Evolutionary conservation across 768 basidiomycete species (phyloP), one percentile per base, ranked within the genome.

Genomic region (Fomitopsis serialis): DNA sequence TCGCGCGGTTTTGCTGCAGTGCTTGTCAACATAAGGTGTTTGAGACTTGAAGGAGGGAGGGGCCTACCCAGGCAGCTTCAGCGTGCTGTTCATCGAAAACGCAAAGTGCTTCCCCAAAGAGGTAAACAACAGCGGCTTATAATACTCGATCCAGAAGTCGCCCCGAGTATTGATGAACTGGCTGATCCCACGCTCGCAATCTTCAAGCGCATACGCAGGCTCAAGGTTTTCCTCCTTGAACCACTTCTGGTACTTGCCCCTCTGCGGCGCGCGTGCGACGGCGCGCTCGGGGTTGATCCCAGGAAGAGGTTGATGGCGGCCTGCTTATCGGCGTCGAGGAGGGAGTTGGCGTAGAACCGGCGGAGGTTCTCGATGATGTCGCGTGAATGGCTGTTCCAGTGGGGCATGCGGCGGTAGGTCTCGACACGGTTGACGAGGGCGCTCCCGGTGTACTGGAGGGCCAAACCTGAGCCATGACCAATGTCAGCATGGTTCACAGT

Each of bases 291-390:
- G 52, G 51, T 81, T 75, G 2, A 92, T 78, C 94, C 91, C 2
- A 98, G 82, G 69, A 98, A 98, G n/a, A 98, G 79, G 69, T 99
- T 94, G 66, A 98, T 99, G 6, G 96, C 95, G 9, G 88, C 79
- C 70, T 99, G 97, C 68, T 98, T 98, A 71, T 98, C 97, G 6
- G 91, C 92, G 64, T 99, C 96, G 2, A 96, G 78, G 43, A 98
- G 74, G 7, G 91, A 92, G 63, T 99, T 99, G 9, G 93, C 87
- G 66, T 98, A 98, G 66, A 96, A 97, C 19, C 96, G 81, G 47
- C 92, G 78, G 49, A 98, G 86, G 63, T 95, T 96, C 70, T 97
- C 94, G 58, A 94, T 92, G 62, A 98, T 92, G 66, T 98, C 95
- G 34, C 96, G 77, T 1, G 94, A 97, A 69, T 98, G 96, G 60